Conservation (phyloP, 805 yeast genomes). For the Ogataea nonfermentans region DNA sequence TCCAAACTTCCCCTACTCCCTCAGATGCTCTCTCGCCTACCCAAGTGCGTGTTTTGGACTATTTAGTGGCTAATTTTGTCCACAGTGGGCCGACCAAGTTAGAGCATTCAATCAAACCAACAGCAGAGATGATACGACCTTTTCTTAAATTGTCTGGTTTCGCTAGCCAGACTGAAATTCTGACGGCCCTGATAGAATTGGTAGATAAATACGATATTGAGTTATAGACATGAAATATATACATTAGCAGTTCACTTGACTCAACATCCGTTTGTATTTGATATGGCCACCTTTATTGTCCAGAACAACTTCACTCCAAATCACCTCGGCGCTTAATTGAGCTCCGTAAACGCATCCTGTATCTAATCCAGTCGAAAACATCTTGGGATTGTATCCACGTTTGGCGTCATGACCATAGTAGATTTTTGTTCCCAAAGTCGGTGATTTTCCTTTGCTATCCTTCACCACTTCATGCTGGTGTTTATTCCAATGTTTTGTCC, state of each 20-base stretch:
- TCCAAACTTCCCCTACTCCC: conserved; percentile 1
- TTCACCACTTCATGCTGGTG: conserved; percentile 21
- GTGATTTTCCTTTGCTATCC: conserved; percentile 4
- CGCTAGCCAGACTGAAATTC: conserved; percentile 7
- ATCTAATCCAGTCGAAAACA: conserved; percentile 78
- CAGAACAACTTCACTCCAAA: conserved; percentile 37
- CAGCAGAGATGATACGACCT: conserved; percentile 17
- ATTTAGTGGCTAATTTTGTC: conserved; percentile 10
- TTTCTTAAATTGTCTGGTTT: conserved; percentile 12
- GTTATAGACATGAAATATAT: conserved; percentile 3
- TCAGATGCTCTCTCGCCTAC: conserved; percentile 2
- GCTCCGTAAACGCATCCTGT: conserved; percentile 80
- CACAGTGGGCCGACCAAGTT: conserved; percentile 3
- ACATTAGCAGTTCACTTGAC: conserved; percentile 31
- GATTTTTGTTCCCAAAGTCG: conserved; percentile 41
- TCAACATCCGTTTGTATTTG: conserved; percentile 26
- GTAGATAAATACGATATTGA: conserved; percentile 18
- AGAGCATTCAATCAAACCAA: conserved; percentile 17
- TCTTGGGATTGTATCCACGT: conserved; percentile 63
- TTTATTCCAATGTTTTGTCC: conserved; percentile 35
- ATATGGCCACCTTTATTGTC: conserved; percentile 14
- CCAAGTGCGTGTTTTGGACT: conserved; percentile 16
- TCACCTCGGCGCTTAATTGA: conserved; percentile 58
- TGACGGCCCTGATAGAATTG: conserved; percentile 15
- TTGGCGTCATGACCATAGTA: conserved; percentile 90